Conservation (phyloP, 805 yeast genomes). For the Kazachstania kunashirensis region DNA sequence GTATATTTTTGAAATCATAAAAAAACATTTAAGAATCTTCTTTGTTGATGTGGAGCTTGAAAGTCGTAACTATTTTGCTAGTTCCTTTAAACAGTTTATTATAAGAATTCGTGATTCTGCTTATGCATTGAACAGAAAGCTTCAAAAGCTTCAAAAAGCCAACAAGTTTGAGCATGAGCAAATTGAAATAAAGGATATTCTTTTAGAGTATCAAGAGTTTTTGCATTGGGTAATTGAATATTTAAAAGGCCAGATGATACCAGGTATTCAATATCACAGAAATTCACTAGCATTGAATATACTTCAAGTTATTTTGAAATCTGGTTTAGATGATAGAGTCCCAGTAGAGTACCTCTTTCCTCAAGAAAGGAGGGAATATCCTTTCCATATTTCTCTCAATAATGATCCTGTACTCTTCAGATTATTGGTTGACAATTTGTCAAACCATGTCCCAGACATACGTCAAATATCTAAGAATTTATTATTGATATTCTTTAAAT, state of each 20-base stretch:
- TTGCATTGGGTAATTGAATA: constrained; percentile 32
- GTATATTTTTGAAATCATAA: constrained; percentile 36
- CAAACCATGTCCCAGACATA: constrained; percentile 71
- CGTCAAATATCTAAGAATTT: constrained; percentile 42
- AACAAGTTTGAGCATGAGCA: constrained; percentile 35
- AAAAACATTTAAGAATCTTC: constrained; percentile 38
- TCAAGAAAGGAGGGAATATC: constrained; percentile 39
- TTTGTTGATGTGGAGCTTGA: constrained; percentile 62
- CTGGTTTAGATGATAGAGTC: constrained; percentile 48
- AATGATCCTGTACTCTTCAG: constrained; percentile 32
- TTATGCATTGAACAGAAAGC: constrained; percentile 47
- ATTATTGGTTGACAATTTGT: constrained; percentile 48
- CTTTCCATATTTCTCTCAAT: constrained; percentile 39
- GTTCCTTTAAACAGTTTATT: constrained; percentile 53
- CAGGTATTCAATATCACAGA: constrained; percentile 50
- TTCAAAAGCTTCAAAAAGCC: constrained; percentile 32
- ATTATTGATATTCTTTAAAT: constrained; percentile 32
- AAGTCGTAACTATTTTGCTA: constrained; percentile 53
- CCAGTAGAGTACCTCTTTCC: constrained; percentile 30
- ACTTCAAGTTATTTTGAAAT: constrained; percentile 36
- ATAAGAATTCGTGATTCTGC: constrained; percentile 60
- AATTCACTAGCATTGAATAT: constrained; percentile 42
- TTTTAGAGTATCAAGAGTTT: constrained; percentile 33
- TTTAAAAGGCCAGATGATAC: constrained; percentile 35
- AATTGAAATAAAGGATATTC: constrained; percentile 18